These are phyloP conservation scores for Priceomyces carsonii DNA, from an alignment of 805 yeast genomes.

Conservation along the genomic window DNA sequence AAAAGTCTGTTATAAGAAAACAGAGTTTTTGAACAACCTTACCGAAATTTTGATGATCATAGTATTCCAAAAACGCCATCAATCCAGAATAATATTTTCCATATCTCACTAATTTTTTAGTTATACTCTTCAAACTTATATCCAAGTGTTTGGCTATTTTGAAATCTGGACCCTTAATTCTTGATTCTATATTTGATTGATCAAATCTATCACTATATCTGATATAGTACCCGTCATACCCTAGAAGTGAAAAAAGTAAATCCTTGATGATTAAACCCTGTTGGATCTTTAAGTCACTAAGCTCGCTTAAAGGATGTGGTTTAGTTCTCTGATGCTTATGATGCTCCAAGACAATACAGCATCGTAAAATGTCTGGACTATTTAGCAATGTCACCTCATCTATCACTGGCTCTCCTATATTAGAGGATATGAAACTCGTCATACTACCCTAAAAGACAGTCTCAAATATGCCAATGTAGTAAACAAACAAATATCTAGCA, in stretches of 20 bases:
- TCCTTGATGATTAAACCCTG: conserved; percentile 76
- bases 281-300: conserved; percentile 55
- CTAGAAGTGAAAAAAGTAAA: conserved; percentile 63
- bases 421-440: conserved; percentile 14
- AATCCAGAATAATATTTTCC: conserved; percentile 69
- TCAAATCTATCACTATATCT: conserved; percentile 65
- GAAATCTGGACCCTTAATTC: conserved; percentile 72
- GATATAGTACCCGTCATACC: conserved; percentile 77
- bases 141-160: conserved; percentile 72
- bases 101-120: conserved; percentile 56
- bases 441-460: no score
- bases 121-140: conserved; percentile 67
- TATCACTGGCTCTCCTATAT: conserved; percentile 10
- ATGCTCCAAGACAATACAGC: conserved; percentile 12
- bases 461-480: no score
- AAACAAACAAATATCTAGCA: no score
- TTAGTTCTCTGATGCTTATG: conserved; percentile 22
- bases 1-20: conserved; percentile 44
- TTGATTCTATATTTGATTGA: conserved; percentile 38
- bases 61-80: conserved; percentile 58
- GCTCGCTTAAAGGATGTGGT: conserved; percentile 48
- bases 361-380: conserved; percentile 13
- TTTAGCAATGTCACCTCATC: conserved; percentile 19
- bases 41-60: conserved; percentile 60
- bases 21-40: conserved; percentile 74